Base-by-base conservation (phyloP, 2,329 filamentous ascomycete species). In the Cryoendolithus antarcticus region DNA sequence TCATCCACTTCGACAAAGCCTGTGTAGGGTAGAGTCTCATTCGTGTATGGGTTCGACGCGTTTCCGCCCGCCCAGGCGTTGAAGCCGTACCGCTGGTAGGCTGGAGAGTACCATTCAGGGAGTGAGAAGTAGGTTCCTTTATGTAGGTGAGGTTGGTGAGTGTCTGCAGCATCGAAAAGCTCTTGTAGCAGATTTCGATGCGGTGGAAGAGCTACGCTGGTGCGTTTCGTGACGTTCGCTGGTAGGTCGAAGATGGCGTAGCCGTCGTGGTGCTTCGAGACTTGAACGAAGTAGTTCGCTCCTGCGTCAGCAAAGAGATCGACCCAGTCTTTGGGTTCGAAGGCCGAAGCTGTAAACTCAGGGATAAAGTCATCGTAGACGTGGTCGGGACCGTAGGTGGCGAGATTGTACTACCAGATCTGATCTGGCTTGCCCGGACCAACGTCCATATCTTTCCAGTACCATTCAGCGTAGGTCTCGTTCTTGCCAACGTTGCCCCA, bases 311-410 rank as follows among this genome's bases (percentile, higher is more conserved):
- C 64, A 39, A 73, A 66, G 1, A 73, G 60, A 45, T 72, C 68
- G 1, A 72, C 67, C 68, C 69, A 73, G 29, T 62, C 66, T 39
- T 69, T 72, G 0, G 73, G 63, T 44, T 72, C 60, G 45, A 61
- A 76, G 1, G 51, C 50, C 0, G 60, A 57, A 0, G 69, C 69
- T 0, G 69, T 75, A 54, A 74, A 76, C 42, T 70, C 61, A 3
- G 58, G 53, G 47, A 75, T 69, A 38, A 69, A 70, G 50, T 76
- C 71, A 44, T 77, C 72, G 48, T 77, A 76, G 9, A 63, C 63
- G 47, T 69, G 61, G 21, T 72, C 50, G 0, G 62, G 62, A 0
- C 72, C 72, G 44, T 70, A 75, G 0, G 63, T 72, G 9, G 61
- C 55, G 0, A 73, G 58, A 8, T 70, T 62, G 46, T 76, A 69